These are phyloP conservation scores for Bipolaris oryzae DNA, from an alignment of 2,329 filamentous ascomycete species.

Conservation along the genomic window DNA sequence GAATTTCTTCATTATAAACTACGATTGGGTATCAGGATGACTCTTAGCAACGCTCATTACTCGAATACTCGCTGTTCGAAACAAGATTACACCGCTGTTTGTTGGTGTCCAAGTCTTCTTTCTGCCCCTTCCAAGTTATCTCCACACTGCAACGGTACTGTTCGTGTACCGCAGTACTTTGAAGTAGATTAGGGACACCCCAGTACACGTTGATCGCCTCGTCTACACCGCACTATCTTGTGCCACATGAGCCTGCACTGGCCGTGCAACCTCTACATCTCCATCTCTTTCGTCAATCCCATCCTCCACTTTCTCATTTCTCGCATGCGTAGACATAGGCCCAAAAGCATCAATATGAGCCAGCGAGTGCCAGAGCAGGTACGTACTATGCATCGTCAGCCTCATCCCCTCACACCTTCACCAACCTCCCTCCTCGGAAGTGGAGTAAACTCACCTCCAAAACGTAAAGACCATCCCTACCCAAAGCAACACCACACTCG, in stretches of 20 bases:
- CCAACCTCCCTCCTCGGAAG: not conserved
- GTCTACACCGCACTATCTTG: not conserved
- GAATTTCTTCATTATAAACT: too few relatives aligned
- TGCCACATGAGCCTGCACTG: not conserved
- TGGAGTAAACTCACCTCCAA: constrained; percentile 46
- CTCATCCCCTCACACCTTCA: too few relatives aligned
- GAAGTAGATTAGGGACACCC: too few relatives aligned
- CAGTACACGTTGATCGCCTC: not conserved
- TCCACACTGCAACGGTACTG: too few relatives aligned
- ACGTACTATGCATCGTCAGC: constrained; percentile 34
- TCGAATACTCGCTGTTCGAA: too few relatives aligned
- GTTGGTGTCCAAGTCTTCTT: too few relatives aligned
- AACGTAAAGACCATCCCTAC: constrained; percentile 57
- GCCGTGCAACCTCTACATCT: not conserved
- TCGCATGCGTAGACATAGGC: constrained; percentile 48
- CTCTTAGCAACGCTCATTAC: too few relatives aligned
- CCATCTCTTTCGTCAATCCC: not conserved
- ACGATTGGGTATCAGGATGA: too few relatives aligned
- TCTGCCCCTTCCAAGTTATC: too few relatives aligned
- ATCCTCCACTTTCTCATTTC: constrained; percentile 9
- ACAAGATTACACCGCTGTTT: too few relatives aligned
- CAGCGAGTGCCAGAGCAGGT: constrained; percentile 49
- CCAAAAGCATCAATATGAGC: constrained; percentile 48
- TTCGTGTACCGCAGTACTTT: too few relatives aligned
- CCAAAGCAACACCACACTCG: constrained; percentile 61